Base-by-base conservation (phyloP, 2,329 filamentous ascomycete genomes). In the Colletotrichum trifolii region DNA sequence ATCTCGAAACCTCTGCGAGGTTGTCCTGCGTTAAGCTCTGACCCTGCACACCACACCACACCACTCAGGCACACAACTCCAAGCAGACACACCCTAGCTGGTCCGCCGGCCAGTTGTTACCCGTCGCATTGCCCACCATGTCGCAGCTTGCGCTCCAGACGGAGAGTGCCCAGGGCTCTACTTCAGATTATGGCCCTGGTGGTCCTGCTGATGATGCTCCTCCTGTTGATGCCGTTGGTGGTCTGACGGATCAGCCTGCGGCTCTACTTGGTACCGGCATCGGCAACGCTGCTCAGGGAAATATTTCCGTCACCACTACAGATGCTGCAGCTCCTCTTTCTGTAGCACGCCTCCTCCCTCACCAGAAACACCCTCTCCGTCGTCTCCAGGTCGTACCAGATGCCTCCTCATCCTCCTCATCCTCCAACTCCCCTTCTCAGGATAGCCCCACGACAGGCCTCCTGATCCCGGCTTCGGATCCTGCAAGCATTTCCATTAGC, bases 71-170 rank as follows among this genome's bases (percentile, higher is more conserved):
- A 25, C 25, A 25, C 25, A 25, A 25, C 4, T 25, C 4, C 25
- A 25, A 25, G 25, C 25, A 25, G 25, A 25, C 25, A 25, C 55
- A 35, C 54, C 55, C 61, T 34, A 67, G 60, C 72, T 73, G 74
- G 71, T 65, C 69, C 56, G 60, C 60, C 64, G 60, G 66, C 66
- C 64, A 66, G 55, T 66, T 62, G 66, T 67, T 66, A 69, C 71
- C 70, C 67, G 70, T 73, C 72, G 77, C 77, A 79, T 79, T 77
- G 79, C 74, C 75, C 76, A 82, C 78, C 79, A 84, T 85, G 83
- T 83, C 83, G 78, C 83, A 85, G 77, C 80, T 81, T 79, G 78
- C 79, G 75, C 78, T 78, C 77, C 81, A 79, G 58, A 53, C 63
- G 56, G 58, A 17, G 75, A 76, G 75, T 75, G 77, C 78, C 73